Base-by-base conservation (phyloP, 1,139 yeast species). In the Zhuliangozyma blackwelliae region DNA sequence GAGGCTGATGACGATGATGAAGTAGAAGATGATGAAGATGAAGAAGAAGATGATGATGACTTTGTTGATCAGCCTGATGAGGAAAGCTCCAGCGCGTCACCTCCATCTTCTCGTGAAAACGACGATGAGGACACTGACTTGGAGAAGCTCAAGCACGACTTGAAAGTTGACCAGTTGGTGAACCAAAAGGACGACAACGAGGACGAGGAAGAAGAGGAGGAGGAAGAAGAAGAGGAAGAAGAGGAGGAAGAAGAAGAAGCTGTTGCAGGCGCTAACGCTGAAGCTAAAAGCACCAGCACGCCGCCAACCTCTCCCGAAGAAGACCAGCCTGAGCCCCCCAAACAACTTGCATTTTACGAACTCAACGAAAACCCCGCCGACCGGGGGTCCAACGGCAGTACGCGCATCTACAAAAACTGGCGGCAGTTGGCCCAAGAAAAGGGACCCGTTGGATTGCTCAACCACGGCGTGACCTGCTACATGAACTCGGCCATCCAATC, bases 401-500 rank as follows among this genome's bases (percentile, higher is more conserved):
- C 50, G 7, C 69, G 79, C 45, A 79, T 77, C 25, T 55, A 65
- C 40, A 83, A 83, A 54, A 77, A 75, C 46, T 82, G 92, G 87
- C 69, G 79, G 39, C 67, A 44, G 54, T 61, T 46, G 29, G 51
- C 63, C 32, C 50, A 48, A 7, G 25, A 26, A 7, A 51, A 53
- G 25, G 60, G 59, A 39, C 95, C 97, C 1, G 68, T 81, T 21
- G 98, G 98, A 0, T 68, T 92, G 37, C 61, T 86, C 40, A 92
- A 92, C 57, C 90, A 84, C 46, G 97, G 97, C 23, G 97, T 92
- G 31, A 92, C 97, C 4, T 92, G 98, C 57, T 92, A 90, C 60
- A 89, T 92, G 79, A 92, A 92, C 58, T 82, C 96, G 2, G 97
- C 97, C 3, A 81, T 92, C 31, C 98, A 92, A 62, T 80, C 95